Conservation (phyloP, 164 flowering plant genomes). For the Houttuynia cordata region DNA sequence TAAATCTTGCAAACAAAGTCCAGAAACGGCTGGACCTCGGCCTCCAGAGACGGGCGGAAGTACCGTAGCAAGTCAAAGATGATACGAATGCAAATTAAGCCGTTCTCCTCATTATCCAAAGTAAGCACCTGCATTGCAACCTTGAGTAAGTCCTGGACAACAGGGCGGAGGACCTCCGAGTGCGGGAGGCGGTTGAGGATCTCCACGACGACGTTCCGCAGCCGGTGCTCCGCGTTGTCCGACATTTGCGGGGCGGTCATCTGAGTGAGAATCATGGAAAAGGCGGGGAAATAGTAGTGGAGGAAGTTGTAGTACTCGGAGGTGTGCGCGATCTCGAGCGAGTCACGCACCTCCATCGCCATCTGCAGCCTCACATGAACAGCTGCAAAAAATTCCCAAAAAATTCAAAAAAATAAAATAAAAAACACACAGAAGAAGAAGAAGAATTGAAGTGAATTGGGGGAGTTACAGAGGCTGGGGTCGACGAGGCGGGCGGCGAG, state of each 20-base stretch:
- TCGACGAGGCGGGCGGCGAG: constrained; percentile 73
- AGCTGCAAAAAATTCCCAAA: constrained; percentile 20
- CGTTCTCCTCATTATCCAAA: constrained; percentile 89
- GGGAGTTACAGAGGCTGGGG: constrained; percentile 49
- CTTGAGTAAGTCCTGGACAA: constrained; percentile 87
- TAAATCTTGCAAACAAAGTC: constrained; percentile 93
- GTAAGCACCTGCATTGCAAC: constrained; percentile 95
- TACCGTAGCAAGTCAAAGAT: constrained; percentile 86
- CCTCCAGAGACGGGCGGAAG: constrained; percentile 73
- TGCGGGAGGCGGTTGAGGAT: constrained; percentile 89
- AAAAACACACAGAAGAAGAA: neutral
- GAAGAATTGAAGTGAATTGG: neutral
- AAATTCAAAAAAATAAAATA: neutral
- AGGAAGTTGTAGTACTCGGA: constrained; percentile 89
- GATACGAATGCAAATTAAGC: constrained; percentile 76
- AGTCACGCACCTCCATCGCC: constrained; percentile 94
- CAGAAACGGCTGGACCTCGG: constrained; percentile 88
- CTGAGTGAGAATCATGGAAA: constrained; percentile 56
- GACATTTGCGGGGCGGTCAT: constrained; percentile 74
- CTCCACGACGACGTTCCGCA: constrained; percentile 77
- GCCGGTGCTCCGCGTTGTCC: constrained; percentile 81
- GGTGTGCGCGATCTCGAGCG: constrained; percentile 89
- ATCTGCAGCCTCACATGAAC: constrained; percentile 66
- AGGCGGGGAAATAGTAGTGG: constrained; percentile 74
- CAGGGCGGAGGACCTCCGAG: constrained; percentile 89